A percentile compares a stretch with the other conserved stretches of the same genome.
Evolutionary conservation across 352 stramenopile genomes (phyloP).

Genomic region (Globisporangium cederbergense): DNA sequence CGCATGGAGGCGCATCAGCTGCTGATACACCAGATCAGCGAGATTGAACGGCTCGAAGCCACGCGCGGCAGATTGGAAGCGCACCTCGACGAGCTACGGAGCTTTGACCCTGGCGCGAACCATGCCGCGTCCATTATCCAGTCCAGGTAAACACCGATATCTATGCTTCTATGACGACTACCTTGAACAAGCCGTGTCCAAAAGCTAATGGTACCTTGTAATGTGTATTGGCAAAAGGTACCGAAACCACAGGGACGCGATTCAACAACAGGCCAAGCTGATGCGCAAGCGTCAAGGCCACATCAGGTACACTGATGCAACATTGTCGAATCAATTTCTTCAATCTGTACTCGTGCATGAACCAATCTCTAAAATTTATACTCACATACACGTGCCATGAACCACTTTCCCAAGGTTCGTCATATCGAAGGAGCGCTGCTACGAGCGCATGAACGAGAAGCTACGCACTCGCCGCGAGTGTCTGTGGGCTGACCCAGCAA

Average conservation of each 20-base stretch:
- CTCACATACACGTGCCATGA: no score
- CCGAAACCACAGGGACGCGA: slow-evolving; percentile 12
- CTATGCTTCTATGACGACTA: no score
- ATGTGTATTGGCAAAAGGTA: not conserved
- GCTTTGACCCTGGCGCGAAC: slow-evolving; percentile 20
- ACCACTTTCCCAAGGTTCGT: slow-evolving; percentile 18
- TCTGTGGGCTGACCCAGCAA: slow-evolving; percentile 19
- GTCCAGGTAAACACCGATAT: not conserved
- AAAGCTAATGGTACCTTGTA: no score
- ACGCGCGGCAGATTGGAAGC: slow-evolving; percentile 10
- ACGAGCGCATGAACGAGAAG: slow-evolving; percentile 36
- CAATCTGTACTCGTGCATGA: not conserved
- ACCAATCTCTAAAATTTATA: not conserved
- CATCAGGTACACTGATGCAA: not conserved
- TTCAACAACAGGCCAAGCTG: slow-evolving; percentile 13
- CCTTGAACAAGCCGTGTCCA: no score
- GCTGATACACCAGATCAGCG: slow-evolving; percentile 27
- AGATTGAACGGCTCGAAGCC: slow-evolving; percentile 25
- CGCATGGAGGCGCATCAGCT: slow-evolving; percentile 33
- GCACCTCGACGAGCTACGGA: slow-evolving; percentile 17
- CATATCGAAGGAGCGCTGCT: slow-evolving; percentile 35
- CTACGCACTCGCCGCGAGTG: slow-evolving; percentile 21
- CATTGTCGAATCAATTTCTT: not conserved
- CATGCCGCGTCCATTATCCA: slow-evolving; percentile 35
- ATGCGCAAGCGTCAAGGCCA: slow-evolving; percentile 14